Evolutionary conservation across 164 flowering plant species (phyloP).

Genomic region (Kingdonia uniflora): DNA sequence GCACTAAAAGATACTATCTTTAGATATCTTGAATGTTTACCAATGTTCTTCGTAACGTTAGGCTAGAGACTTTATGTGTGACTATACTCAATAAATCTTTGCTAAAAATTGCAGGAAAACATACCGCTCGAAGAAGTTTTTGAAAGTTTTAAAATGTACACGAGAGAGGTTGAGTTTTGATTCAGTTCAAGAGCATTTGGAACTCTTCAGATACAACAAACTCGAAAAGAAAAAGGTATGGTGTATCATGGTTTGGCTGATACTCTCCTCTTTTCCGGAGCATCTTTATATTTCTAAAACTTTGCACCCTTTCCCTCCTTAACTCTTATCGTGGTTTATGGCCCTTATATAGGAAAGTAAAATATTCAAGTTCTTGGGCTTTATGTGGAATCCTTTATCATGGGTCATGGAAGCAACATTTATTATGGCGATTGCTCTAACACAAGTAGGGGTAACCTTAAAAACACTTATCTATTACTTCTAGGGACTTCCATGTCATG

Average conservation of each 20-base stretch:
- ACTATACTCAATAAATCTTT: no score
- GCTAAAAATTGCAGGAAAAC: constrained; percentile 37
- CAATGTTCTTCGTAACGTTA: no score
- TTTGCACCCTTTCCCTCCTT: no score
- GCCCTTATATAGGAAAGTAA: constrained; percentile 42
- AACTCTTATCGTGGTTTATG: not conserved
- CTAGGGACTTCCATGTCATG: not conserved
- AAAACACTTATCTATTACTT: no score
- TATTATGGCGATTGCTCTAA: constrained; percentile 59
- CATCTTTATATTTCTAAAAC: no score
- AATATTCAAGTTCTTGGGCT: constrained; percentile 59
- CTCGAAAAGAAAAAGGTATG: constrained; percentile 68
- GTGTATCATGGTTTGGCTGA: not conserved
- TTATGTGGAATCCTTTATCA: constrained; percentile 82
- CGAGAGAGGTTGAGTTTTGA: constrained; percentile 38
- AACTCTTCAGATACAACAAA: constrained; percentile 59
- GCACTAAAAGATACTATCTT: no score
- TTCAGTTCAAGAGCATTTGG: constrained; percentile 36
- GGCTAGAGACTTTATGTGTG: no score
- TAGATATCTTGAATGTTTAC: no score
- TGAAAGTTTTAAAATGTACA: constrained; percentile 42
- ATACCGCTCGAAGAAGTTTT: constrained; percentile 59
- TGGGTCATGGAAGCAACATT: constrained; percentile 87
- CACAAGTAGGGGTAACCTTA: constrained; percentile 41
- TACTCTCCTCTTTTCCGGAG: not conserved